phyloP scores from a whole-genome alignment of 2,329 filamentous ascomycete species.

The Ophiocordyceps sinensis region DNA sequence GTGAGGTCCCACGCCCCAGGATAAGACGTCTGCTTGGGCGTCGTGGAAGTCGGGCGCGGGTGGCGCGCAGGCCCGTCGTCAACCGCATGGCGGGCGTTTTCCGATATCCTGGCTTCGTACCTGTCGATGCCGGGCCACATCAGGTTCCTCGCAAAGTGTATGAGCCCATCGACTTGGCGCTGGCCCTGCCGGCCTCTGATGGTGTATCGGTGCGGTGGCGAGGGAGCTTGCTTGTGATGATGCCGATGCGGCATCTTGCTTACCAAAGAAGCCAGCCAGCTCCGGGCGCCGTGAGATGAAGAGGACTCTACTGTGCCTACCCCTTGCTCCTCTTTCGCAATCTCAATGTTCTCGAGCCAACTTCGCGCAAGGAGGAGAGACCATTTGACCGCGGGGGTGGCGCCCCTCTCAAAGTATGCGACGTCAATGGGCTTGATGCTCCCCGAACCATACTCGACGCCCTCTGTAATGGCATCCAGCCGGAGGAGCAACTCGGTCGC shows the following conservation, averaged over 20 bases:
- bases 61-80: slow-evolving; percentile 19
- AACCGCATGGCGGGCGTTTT: slow-evolving; percentile 29
- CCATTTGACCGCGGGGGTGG: slow-evolving; percentile 50
- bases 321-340: slow-evolving; percentile 29
- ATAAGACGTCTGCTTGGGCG: slow-evolving; percentile 28
- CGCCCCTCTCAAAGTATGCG: slow-evolving; percentile 45
- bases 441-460: slow-evolving; percentile 39
- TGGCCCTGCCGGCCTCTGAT: slow-evolving; percentile 41
- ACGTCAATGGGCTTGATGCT: slow-evolving; percentile 41
- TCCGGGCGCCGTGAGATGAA: slow-evolving; percentile 6
- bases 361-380: slow-evolving; percentile 47
- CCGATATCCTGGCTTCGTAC: slow-evolving; percentile 31
- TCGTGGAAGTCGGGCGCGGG: slow-evolving; percentile 18
- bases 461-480: slow-evolving; percentile 47
- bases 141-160: slow-evolving; percentile 48
- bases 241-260: slow-evolving; percentile 34
- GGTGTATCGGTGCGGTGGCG: slow-evolving; percentile 24
- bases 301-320: slow-evolving; percentile 3
- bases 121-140: slow-evolving; percentile 47
- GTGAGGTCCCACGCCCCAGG: slow-evolving; percentile 27
- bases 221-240: slow-evolving; percentile 20
- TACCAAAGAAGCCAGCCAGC: slow-evolving; percentile 45
- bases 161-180: slow-evolving; percentile 45
- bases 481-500: slow-evolving; percentile 51
- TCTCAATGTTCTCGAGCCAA: slow-evolving; percentile 54